Evolutionary conservation across 1,284 basidiomycete species (phyloP), one percentile per base, ranked within the genome.

Genomic region (Ganoderma lingzhi): DNA sequence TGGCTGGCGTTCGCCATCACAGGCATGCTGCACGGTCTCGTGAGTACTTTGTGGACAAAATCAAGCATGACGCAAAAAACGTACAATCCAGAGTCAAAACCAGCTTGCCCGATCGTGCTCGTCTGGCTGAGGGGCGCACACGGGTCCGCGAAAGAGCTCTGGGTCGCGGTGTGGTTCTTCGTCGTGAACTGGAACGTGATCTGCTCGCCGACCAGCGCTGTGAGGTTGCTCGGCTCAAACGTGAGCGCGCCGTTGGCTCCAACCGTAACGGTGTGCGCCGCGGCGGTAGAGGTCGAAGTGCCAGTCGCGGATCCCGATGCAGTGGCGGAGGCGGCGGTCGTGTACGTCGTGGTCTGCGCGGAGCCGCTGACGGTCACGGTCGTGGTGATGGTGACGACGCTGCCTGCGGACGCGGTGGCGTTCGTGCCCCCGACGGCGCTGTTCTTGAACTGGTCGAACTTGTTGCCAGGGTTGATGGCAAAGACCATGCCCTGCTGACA

Each of bases 401-500:
- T 64, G 14, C 76, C 60, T 30, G 75, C 63, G 17, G 80, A 64
- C 3, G 78, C 56, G 5, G 81, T 44, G 15, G 75, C 58, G 32
- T 75, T 70, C 35, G 72, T 70, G 63, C 74, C 76, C 35, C 82
- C 85, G 55, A 81, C 83, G 9, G 88, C 88, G 32, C 82, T 83
- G 28, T 84, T 81, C 74, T 87, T 82, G 84, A 90, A 90, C 3
- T 84, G 82, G 28, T 80, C 78, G 72, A 89, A 85, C 41, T 86
- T 82, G 77, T 81, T 77, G 14, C 84, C 87, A 2, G 88, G 86
- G 77, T 90, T 90, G 72, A 90, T 80, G 23, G 88, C 87, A 76
- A 90, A 90, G 37, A 90, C 88, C 89, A 90, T 90, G 17, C 89
- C 89, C 69, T 84, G 80, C 71, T 82, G 78, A 64, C 89, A 90